Percentiles rank a stretch among this genome's conserved stretches.
Evolutionary conservation across 2,329 filamentous ascomycete species (phyloP).

Genomic region (Diaporthe nobilis): DNA sequence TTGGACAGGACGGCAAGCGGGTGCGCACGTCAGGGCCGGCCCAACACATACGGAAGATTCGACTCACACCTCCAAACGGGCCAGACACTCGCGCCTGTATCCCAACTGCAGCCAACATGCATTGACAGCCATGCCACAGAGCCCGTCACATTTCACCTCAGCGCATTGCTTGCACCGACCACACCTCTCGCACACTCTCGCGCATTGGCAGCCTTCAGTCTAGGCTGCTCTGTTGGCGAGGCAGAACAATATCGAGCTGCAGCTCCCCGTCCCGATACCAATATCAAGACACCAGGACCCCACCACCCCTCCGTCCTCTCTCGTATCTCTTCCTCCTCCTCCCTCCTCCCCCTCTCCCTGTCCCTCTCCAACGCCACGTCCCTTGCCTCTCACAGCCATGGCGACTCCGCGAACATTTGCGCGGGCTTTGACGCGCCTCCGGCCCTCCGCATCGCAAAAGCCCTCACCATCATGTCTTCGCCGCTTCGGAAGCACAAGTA

Average conservation of each 20-base stretch:
- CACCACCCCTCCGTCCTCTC: too few relatives aligned
- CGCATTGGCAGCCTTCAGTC: background rate
- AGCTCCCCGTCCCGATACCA: background rate
- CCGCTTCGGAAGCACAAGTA: conserved; percentile 20
- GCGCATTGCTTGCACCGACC: conserved; percentile 7
- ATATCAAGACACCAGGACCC: background rate
- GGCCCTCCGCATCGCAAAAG: background rate
- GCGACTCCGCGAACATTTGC: conserved; percentile 6
- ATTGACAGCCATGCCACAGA: conserved; percentile 10
- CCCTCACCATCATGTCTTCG: conserved; percentile 29
- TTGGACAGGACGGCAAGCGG: background rate
- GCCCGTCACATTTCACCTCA: background rate
- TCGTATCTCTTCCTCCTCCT: background rate
- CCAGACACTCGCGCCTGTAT: conserved; percentile 14
- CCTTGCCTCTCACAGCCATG: conserved; percentile 1
- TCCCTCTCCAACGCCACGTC: background rate
- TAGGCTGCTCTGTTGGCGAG: conserved; percentile 17
- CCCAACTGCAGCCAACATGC: conserved; percentile 38
- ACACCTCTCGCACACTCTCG: background rate
- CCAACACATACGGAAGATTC: background rate
- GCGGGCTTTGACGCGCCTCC: conserved; percentile 28
- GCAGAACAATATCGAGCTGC: background rate
- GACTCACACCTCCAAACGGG: background rate
- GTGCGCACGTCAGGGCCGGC: background rate
- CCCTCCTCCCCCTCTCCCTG: background rate